Evolutionary conservation across 2,329 filamentous ascomycete genomes (phyloP).

Genomic region (Endoconidiophora polonica): DNA sequence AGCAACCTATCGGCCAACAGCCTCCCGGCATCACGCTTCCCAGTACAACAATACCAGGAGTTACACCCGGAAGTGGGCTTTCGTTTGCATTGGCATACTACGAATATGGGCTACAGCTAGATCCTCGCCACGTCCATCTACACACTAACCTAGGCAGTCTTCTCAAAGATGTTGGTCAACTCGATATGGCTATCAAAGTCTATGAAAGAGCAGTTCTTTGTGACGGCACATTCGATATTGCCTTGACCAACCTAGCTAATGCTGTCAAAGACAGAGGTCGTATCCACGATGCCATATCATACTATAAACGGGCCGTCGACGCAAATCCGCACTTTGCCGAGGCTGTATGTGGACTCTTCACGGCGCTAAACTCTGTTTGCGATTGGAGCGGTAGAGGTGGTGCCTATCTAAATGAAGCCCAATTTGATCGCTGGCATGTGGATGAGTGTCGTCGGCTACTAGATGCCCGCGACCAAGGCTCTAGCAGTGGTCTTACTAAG

Average conservation of each 20-base stretch:
- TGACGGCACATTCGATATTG: constrained; percentile 92
- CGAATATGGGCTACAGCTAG: constrained; percentile 77
- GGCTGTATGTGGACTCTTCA: constrained; percentile 87
- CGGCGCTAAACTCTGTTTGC: constrained; percentile 90
- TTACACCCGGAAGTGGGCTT: constrained; percentile 71
- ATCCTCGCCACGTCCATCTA: constrained; percentile 80
- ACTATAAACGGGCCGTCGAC: constrained; percentile 76
- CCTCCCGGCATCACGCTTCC: not conserved
- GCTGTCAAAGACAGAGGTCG: constrained; percentile 93
- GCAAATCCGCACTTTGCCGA: constrained; percentile 95
- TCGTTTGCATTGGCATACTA: constrained; percentile 85
- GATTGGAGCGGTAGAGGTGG: constrained; percentile 86
- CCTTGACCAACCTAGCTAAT: constrained; percentile 88
- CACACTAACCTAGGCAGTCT: constrained; percentile 94
- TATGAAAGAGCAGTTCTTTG: constrained; percentile 88
- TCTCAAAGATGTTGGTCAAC: constrained; percentile 87
- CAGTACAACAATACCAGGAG: constrained; percentile 48
- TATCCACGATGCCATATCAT: constrained; percentile 78
- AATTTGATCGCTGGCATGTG: constrained; percentile 84
- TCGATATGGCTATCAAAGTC: constrained; percentile 86
- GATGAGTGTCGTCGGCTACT: constrained; percentile 67
- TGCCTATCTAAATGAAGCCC: constrained; percentile 54
- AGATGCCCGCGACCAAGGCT: constrained; percentile 47
- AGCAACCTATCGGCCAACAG: constrained; percentile 36
- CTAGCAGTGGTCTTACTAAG: constrained; percentile 66